Conservation (phyloP, 495 filamentous ascomycete genomes). For the Aspergillus wentii region DNA sequence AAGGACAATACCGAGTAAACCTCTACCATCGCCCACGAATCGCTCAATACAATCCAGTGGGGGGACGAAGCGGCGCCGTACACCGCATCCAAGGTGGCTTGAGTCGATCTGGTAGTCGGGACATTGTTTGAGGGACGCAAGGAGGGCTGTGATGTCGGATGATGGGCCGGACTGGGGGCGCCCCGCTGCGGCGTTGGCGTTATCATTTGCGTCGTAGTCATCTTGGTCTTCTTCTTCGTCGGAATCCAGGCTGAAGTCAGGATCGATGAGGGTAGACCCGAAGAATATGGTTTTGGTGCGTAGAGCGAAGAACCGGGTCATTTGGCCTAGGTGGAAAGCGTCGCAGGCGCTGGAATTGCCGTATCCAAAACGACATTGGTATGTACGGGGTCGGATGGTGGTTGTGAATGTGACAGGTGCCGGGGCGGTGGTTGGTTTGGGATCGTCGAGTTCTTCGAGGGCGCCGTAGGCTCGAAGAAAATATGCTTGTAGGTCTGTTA, state of each 20-base stretch:
- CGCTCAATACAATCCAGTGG: conserved; percentile 62
- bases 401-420: conserved; percentile 9
- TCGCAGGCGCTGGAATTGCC: conserved; percentile 73
- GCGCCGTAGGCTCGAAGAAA: conserved; percentile 63
- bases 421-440: conserved; percentile 7
- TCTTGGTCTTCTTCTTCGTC: conserved; percentile 15
- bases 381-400: conserved; percentile 20
- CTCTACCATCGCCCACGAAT: conserved; percentile 60
- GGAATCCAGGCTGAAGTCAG: conserved; percentile 20
- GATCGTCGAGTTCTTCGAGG: conserved; percentile 24
- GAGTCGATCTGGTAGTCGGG: conserved; percentile 77
- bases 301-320: conserved; percentile 69
- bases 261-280: conserved; percentile 43
- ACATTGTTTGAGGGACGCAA: conserved; percentile 53
- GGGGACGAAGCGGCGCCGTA: conserved; percentile 61
- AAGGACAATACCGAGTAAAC: conserved; percentile 65
- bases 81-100: conserved; percentile 73
- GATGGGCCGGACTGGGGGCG: conserved; percentile 8
- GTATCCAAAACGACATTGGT: conserved; percentile 73
- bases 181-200: neutral
- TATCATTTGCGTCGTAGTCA: neutral
- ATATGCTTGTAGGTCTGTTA: conserved; percentile 69
- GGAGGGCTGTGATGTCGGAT: conserved; percentile 45
- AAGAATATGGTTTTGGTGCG: conserved; percentile 43
- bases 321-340: conserved; percentile 81